These are phyloP conservation scores for Parafenestella ontariensis DNA, from an alignment of 2,329 filamentous ascomycete genomes.

Conservation along the genomic window DNA sequence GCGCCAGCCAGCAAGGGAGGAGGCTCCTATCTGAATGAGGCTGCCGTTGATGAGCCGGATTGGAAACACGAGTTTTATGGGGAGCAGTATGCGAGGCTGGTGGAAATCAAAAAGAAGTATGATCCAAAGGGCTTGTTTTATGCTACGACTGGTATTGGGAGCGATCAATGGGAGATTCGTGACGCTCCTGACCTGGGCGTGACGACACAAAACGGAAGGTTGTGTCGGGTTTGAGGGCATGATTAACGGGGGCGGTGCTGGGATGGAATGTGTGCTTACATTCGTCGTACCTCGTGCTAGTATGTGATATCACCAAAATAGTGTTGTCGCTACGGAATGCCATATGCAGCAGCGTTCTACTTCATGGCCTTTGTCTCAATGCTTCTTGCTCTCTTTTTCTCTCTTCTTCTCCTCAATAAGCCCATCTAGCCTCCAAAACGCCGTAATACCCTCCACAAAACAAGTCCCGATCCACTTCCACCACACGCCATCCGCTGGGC, in stretches of 20 bases:
- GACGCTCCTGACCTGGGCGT: constrained; percentile 11
- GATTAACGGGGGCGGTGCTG: too few species aligned
- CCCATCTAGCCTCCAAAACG: constrained; percentile 51
- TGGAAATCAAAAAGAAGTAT: constrained; percentile 26
- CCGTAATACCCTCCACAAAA: constrained; percentile 61
- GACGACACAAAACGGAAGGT: constrained; percentile 19
- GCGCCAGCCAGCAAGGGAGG: constrained; percentile 16
- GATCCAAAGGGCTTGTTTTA: constrained; percentile 34
- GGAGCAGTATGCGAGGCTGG: constrained; percentile 24
- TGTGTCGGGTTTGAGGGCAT: constrained; percentile 11
- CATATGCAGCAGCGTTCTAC: neutral
- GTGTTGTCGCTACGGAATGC: neutral
- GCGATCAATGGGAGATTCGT: constrained; percentile 23
- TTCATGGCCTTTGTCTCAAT: constrained; percentile 13
- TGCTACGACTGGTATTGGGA: constrained; percentile 23
- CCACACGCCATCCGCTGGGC: constrained; percentile 57
- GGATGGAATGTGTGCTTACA: too few species aligned
- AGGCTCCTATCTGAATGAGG: constrained; percentile 27
- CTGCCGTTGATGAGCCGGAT: constrained; percentile 25
- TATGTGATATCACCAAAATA: neutral
- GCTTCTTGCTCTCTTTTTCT: constrained; percentile 46
- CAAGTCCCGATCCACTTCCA: constrained; percentile 61
- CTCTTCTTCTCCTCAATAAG: constrained; percentile 34
- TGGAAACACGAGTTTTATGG: constrained; percentile 36
- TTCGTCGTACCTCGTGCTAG: too few species aligned